A percentile compares a stretch with the other conserved stretches of the same genome.
These are phyloP conservation scores for Lipomyces spencermartinsiae DNA, from an alignment of 805 yeast species.

Conservation along the genomic window DNA sequence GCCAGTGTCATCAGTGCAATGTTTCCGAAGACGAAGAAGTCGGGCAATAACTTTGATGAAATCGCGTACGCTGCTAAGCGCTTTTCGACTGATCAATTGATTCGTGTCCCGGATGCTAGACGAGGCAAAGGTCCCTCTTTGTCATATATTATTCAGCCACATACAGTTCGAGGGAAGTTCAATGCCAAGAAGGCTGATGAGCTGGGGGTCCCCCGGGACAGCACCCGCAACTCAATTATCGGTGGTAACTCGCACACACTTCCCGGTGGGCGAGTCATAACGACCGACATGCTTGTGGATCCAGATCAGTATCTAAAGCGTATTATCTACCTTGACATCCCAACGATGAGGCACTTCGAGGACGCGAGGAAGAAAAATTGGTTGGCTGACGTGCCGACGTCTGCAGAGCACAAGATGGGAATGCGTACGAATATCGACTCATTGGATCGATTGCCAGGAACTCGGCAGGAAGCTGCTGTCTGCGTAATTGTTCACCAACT, in stretches of 20 bases:
- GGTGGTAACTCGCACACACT: conserved; percentile 63
- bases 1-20: conserved; percentile 34
- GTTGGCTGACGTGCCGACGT: conserved; percentile 25
- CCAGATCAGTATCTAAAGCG: conserved; percentile 63
- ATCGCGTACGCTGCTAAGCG: conserved; percentile 1
- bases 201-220: conserved; percentile 73
- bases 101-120: conserved; percentile 15
- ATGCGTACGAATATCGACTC: conserved; percentile 38
- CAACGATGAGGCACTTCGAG: conserved; percentile 56
- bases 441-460: not conserved
- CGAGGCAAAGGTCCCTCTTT: conserved; percentile 54
- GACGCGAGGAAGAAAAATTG: conserved; percentile 27
- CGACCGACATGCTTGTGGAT: conserved; percentile 76
- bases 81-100: conserved; percentile 9
- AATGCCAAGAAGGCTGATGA: conserved; percentile 66
- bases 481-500: conserved; percentile 76
- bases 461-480: not conserved
- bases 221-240: conserved; percentile 62
- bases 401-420: not conserved
- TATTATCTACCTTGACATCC: conserved; percentile 75
- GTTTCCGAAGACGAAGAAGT: conserved; percentile 13
- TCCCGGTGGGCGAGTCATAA: conserved; percentile 62
- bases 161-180: conserved; percentile 79
- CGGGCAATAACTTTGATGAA: conserved; percentile 16
- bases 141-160: conserved; percentile 69